Percentiles rank a stretch among this genome's conserved stretches.
These are phyloP conservation scores for Macadamia integrifolia DNA, from an alignment of 164 flowering plant species.

Conservation along the genomic window DNA sequence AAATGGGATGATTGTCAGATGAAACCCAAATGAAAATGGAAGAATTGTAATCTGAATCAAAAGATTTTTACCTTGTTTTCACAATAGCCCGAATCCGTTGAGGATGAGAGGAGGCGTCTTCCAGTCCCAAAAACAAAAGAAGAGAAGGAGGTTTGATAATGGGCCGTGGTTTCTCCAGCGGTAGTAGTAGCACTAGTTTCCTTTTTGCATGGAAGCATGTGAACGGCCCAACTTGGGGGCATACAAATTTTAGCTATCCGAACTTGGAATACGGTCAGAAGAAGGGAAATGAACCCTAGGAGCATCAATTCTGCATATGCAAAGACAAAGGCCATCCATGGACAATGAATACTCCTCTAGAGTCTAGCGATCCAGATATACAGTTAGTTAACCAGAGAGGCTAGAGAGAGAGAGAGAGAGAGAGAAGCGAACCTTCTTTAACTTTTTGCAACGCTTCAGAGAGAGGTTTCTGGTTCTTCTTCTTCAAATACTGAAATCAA, in stretches of 20 bases:
- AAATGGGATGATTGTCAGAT: background rate
- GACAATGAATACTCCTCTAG: background rate
- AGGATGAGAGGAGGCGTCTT: conserved; percentile 37
- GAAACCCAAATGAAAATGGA: background rate
- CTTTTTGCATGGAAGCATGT: conserved; percentile 56
- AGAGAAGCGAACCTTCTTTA: conserved; percentile 56
- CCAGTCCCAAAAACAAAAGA: conserved; percentile 7
- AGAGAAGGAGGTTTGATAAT: conserved; percentile 19
- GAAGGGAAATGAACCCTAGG: conserved; percentile 76
- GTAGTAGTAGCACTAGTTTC: background rate
- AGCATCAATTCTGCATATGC: conserved; percentile 72
- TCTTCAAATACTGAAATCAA: conserved; percentile 46
- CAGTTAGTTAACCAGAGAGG: background rate
- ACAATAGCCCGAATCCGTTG: conserved; percentile 19
- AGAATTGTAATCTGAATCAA: background rate
- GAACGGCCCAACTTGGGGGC: conserved; percentile 19
- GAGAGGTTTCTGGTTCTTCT: conserved; percentile 62
- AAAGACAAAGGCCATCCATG: background rate
- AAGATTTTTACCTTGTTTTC: conserved; percentile 11
- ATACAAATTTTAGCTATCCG: conserved; percentile 48
- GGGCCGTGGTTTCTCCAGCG: conserved; percentile 10
- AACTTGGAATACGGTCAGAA: conserved; percentile 50
- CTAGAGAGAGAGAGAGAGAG: conserved; percentile 3
- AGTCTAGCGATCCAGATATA: background rate
- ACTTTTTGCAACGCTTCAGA: conserved; percentile 71